phyloP scores from a whole-genome alignment of 441 rosid genomes.

The Cnidoscolus chayamansa region DNA sequence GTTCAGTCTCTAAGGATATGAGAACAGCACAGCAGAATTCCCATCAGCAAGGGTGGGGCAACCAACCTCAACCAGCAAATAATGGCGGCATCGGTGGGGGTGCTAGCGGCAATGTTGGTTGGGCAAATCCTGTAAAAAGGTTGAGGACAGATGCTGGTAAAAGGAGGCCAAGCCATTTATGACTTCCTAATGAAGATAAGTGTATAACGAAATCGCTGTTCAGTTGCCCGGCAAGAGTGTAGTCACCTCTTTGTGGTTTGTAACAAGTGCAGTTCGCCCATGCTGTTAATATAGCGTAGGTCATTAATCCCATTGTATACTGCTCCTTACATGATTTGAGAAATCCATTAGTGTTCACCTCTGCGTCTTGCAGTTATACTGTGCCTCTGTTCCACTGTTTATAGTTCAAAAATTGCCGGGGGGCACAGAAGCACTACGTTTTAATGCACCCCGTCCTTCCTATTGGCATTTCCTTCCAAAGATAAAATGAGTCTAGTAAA shows the following conservation, averaged over 20 bases:
- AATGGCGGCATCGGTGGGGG: constrained; percentile 21
- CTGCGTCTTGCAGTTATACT: constrained; percentile 26
- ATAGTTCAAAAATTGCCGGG: too few relatives aligned
- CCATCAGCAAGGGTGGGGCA: constrained; percentile 70
- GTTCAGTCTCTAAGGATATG: constrained; percentile 52
- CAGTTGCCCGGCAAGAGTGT: constrained; percentile 23
- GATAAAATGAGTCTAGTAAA: neutral
- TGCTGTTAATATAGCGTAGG: constrained; percentile 40
- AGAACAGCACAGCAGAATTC: constrained; percentile 42
- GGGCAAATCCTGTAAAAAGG: constrained; percentile 99
- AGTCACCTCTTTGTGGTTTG: constrained; percentile 19
- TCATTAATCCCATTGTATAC: constrained; percentile 33
- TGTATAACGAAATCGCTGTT: constrained; percentile 28
- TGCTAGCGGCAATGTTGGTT: constrained; percentile 70
- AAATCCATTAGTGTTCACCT: constrained; percentile 29
- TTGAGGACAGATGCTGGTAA: constrained; percentile 92
- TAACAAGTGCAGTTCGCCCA: constrained; percentile 30
- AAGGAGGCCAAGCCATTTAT: constrained; percentile 88
- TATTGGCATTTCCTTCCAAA: too few relatives aligned
- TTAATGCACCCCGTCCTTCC: too few relatives aligned
- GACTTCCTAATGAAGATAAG: constrained; percentile 28
- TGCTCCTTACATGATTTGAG: constrained; percentile 18
- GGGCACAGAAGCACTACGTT: too few relatives aligned
- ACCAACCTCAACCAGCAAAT: constrained; percentile 59
- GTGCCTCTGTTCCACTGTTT: neutral